Base-by-base conservation (phyloP, 371 early-diverging fungal genomes). In the Lichtheimia corymbifera region DNA sequence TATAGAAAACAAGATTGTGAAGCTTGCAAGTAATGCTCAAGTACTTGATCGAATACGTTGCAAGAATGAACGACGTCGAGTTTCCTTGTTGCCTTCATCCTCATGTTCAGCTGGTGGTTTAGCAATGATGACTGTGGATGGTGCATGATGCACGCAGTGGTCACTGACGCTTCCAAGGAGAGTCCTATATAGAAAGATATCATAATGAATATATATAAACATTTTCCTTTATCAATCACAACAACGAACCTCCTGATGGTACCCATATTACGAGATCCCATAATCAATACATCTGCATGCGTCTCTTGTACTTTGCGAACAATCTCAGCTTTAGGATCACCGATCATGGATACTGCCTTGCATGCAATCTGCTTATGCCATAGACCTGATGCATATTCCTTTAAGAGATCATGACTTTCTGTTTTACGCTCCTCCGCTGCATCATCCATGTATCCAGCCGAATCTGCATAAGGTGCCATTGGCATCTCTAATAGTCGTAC, bases 251-350 rank as follows among this genome's bases (percentile, higher is more conserved):
- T 66, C 61, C 80, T 80, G 20, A 84, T 64, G 0, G 73, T 63
- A 0, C 85, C 86, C 66, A 84, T 64, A 27, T 84, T 83, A 43
- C 86, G 74, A 14, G 83, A 81, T 7, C 88, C 87, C 68, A 88
- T 72, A 55, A 88, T 66, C 0, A 88, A 68, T 3, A 76, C 73
- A 67, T 85, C 85, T 3, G 86, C 79, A 49, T 81, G 74, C 17
- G 81, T 63, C 54, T 85, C 86, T 18, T 56, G 60, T 4, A 72
- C 75, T 45, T 86, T 85, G 41, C 79, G 71, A 24, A 85, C 70
- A 55, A 88, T 67, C 50, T 85, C 88, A 5, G 67, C 65, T 35
- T 80, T 76, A 7, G 85, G 77, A 53, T 86, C 85, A 12, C 86
- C 86, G 43, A 79, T 73, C 79, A 84, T 83, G 0, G 83, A 82